Base-by-base conservation (phyloP, 2,329 filamentous ascomycete species). In the Microdochium bolleyi region DNA sequence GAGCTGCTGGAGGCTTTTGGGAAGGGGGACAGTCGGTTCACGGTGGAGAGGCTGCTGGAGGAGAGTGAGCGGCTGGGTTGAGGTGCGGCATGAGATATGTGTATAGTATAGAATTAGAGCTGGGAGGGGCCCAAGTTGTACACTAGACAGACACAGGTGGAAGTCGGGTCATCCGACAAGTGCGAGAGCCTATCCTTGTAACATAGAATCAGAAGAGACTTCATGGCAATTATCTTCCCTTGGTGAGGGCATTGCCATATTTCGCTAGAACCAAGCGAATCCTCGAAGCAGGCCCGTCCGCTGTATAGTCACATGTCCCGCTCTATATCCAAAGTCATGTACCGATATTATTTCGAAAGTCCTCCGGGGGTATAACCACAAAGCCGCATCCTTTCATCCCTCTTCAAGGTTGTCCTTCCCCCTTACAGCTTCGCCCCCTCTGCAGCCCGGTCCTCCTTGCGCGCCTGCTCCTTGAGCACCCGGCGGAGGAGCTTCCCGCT, bases 1-100 rank as follows among this genome's bases (percentile, higher is more conserved):
- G 79, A 79, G 69, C 67, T 99, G 65, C 69, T 97, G 65, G 83
- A 90, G 68, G 85, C 86, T 78, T 99, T 99, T 68, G 86, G 81
- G 1, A 77, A 74, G 22, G 94, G 92, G 0, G 91, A 96, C 70
- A 72, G 72, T 54, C 76, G 76, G 51, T 99, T 99, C 66, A 89
- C 82, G 60, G 79, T 99, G 7, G 88, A 96, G 67, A 84, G 85
- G 68, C 68, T 99, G 64, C 70, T 99, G 56, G 89, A 95, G 59
- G 92, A 97, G 76, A 85, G 89, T 0, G 92, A 97, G 78, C 89
- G 84, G 70, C 73, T 95, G 64, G 79, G 73, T 51, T 83, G 66
- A 65, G 11, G n/a, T 30, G 27, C 5, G 27, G 27, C 5, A 30
- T 30, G 11, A 30, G 27, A 30, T 30, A 11, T 30, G 27, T 11